Conservation (phyloP, 805 yeast species). For the Starmerella potacharoeniae region DNA sequence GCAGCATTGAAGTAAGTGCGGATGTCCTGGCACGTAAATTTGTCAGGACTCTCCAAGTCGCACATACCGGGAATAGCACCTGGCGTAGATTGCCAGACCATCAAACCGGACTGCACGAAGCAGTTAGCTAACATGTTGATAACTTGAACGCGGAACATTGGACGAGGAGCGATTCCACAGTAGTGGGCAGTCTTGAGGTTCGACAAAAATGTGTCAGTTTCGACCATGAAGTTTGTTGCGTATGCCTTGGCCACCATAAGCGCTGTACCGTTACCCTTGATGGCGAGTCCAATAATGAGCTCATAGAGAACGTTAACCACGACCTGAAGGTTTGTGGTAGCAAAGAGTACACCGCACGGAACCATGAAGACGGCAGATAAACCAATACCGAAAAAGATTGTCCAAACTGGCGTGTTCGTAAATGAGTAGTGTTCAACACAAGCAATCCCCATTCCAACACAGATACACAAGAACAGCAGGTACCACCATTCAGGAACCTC, state of each 20-base stretch:
- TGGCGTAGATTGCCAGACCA: constrained; percentile 29
- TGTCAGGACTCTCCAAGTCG: constrained; percentile 24
- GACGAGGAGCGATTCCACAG: constrained; percentile 46
- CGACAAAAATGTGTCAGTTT: constrained; percentile 49
- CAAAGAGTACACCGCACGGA: constrained; percentile 38
- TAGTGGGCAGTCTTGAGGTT: constrained; percentile 47
- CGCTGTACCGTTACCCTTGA: constrained; percentile 46
- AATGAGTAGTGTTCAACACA: constrained; percentile 31
- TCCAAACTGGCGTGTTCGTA: constrained; percentile 51
- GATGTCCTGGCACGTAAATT: constrained; percentile 31
- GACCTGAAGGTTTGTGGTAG: constrained; percentile 39
- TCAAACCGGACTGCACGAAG: constrained; percentile 25
- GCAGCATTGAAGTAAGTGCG: constrained; percentile 41
- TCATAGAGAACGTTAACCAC: constrained; percentile 40
- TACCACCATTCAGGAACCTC: constrained; percentile 55
- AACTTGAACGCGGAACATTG: constrained; percentile 41
- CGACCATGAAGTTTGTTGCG: constrained; percentile 51
- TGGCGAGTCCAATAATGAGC: constrained; percentile 44
- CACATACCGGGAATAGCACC: constrained; percentile 27
- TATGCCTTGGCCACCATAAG: constrained; percentile 40
- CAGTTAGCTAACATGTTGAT: constrained; percentile 25
- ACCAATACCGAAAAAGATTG: constrained; percentile 42
- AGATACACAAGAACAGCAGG: constrained; percentile 32
- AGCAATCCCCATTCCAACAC: constrained; percentile 37
- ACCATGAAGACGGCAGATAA: constrained; percentile 41